Evolutionary conservation across 805 yeast genomes (phyloP).

Genomic region (Maudiozyma barnettii): DNA sequence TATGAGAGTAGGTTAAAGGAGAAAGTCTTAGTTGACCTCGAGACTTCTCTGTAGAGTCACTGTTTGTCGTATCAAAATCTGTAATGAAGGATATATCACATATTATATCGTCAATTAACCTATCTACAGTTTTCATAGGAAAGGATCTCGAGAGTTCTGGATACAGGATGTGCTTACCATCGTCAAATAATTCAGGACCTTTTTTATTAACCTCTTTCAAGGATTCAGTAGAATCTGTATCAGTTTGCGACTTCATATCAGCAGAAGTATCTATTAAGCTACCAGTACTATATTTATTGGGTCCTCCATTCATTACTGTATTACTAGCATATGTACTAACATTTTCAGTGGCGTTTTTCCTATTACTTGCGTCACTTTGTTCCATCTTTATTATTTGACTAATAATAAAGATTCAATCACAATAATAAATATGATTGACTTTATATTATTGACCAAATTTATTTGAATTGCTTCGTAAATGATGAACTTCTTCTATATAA

Average conservation of each 20-base stretch:
- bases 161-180: slow-evolving; percentile 23
- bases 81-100: slow-evolving; percentile 32
- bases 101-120: slow-evolving; percentile 56
- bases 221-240: too few relatives aligned
- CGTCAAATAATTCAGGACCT: slow-evolving; percentile 10
- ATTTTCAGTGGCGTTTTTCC: background rate
- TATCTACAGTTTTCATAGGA: slow-evolving; percentile 54
- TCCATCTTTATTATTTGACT: background rate
- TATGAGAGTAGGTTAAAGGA: slow-evolving; percentile 26
- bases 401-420: too few relatives aligned
- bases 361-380: background rate
- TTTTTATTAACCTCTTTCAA: background rate
- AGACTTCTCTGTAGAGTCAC: background rate
- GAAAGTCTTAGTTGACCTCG: slow-evolving; percentile 25
- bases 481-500: too few relatives aligned
- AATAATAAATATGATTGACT: too few relatives aligned
- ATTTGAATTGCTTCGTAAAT: too few relatives aligned
- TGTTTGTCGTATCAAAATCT: background rate
- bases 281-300: too few relatives aligned
- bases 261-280: too few relatives aligned
- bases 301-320: background rate
- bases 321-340: background rate
- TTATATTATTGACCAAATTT: too few relatives aligned
- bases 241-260: too few relatives aligned
- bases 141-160: slow-evolving; percentile 10